A percentile compares a stretch with the other conserved stretches of the same genome.
These are phyloP conservation scores for Kwoniella bestiolae DNA, from an alignment of 768 basidiomycete species.

Conservation along the genomic window DNA sequence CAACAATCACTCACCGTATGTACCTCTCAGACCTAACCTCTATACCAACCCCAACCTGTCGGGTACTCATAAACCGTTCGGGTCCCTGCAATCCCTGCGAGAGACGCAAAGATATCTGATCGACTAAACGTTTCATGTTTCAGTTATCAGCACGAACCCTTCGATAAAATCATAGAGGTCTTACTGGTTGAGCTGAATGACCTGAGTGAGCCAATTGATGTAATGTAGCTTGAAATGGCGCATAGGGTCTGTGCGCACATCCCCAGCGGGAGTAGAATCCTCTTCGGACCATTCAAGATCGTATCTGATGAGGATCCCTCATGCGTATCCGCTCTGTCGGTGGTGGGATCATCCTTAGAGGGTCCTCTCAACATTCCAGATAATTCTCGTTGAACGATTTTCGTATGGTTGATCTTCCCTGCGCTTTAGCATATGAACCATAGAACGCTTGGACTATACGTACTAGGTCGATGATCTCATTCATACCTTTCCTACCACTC, in stretches of 20 bases:
- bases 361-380: too few relatives aligned
- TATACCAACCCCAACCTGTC: constrained; percentile 52
- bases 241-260: constrained; percentile 8
- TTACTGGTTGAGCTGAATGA: constrained; percentile 15
- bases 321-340: too few relatives aligned
- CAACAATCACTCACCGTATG: constrained; percentile 70
- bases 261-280: neutral
- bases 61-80: constrained; percentile 58
- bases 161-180: neutral
- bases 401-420: neutral
- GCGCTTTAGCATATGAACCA: constrained; percentile 2
- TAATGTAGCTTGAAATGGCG: neutral
- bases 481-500: constrained; percentile 17
- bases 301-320: too few relatives aligned
- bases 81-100: constrained; percentile 62
- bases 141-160: neutral
- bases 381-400: neutral
- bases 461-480: constrained; percentile 31
- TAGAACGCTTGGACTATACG: neutral
- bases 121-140: constrained; percentile 59
- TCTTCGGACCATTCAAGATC: too few relatives aligned
- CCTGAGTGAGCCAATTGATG: neutral
- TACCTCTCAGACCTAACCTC: constrained; percentile 65
- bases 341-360: too few relatives aligned
- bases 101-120: constrained; percentile 67